Evolutionary conservation across 2,329 filamentous ascomycete species (phyloP).

Genomic region (Phialocephala subalpina): DNA sequence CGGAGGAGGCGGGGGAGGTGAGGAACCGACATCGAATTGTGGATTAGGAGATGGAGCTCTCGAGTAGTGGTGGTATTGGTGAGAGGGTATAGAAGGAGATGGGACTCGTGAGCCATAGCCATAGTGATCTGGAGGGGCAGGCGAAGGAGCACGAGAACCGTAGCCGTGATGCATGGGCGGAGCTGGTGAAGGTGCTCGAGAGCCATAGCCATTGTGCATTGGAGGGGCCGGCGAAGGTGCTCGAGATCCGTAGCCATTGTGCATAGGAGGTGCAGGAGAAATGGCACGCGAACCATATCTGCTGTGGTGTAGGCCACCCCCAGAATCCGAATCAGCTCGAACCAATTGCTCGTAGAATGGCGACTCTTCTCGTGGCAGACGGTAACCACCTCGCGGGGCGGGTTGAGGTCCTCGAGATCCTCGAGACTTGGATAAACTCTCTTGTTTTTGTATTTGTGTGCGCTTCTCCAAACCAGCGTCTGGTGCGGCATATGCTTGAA

Average conservation of each 20-base stretch:
- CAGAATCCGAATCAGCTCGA: too few relatives aligned
- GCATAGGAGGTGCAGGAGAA: conserved; percentile 48
- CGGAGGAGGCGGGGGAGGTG: conserved; percentile 78
- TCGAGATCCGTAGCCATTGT: conserved; percentile 42
- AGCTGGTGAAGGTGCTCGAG: conserved; percentile 50
- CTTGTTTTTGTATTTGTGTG: conserved; percentile 41
- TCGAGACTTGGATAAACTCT: conserved; percentile 37
- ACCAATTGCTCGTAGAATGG: conserved; percentile 23
- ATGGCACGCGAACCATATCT: conserved; percentile 34
- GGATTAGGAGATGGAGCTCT: conserved; percentile 50
- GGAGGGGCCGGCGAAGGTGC: conserved; percentile 43
- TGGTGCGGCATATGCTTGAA: conserved; percentile 71
- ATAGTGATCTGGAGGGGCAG: conserved; percentile 40
- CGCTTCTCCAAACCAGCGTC: conserved; percentile 69
- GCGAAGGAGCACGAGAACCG: conserved; percentile 46
- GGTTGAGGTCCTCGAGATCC: conserved; percentile 39
- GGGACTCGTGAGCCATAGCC: conserved; percentile 46
- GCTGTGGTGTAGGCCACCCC: too few relatives aligned
- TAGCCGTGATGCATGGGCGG: conserved; percentile 42
- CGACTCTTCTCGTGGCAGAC: conserved; percentile 37
- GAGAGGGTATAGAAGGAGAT: conserved; percentile 39
- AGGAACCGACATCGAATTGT: conserved; percentile 45
- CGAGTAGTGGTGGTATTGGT: conserved; percentile 43
- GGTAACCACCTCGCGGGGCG: conserved; percentile 35
- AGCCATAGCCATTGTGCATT: conserved; percentile 47